These are phyloP conservation scores for Xylariaceae sp. DNA, from an alignment of 2,329 filamentous ascomycete species.

Conservation along the genomic window DNA sequence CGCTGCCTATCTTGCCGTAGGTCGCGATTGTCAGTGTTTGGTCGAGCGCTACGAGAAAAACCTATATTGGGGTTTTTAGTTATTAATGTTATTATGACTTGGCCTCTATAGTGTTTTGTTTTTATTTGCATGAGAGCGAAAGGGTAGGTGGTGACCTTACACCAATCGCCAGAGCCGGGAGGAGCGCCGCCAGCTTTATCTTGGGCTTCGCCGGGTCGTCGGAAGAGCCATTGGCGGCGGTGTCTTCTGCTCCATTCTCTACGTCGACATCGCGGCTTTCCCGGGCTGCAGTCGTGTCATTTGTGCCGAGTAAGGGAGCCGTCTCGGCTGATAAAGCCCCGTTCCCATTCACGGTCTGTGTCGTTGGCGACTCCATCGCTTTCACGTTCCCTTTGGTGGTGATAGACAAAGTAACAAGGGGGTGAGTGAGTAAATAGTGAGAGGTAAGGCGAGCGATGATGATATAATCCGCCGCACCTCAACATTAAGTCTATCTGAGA, in stretches of 20 bases:
- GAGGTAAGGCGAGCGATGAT: too few species aligned
- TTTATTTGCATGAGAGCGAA: too few species aligned
- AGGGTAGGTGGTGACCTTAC: slow-evolving; percentile 23
- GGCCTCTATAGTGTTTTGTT: too few species aligned
- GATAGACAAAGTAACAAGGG: too few species aligned
- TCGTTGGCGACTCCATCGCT: slow-evolving; percentile 24
- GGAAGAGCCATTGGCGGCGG: slow-evolving; percentile 38
- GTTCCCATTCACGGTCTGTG: slow-evolving; percentile 24
- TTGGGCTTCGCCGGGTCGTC: slow-evolving; percentile 34
- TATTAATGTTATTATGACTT: too few species aligned
- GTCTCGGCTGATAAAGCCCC: slow-evolving; percentile 33
- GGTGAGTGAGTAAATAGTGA: too few species aligned
- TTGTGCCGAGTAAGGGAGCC: slow-evolving; percentile 38
- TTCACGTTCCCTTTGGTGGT: too few species aligned
- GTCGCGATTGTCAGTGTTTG: slow-evolving; percentile 79
- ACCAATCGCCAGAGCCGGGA: slow-evolving; percentile 40
- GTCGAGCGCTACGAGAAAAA: slow-evolving; percentile 76
- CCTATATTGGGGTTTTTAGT: too few species aligned
- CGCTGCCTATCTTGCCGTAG: slow-evolving; percentile 80
- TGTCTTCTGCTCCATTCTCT: slow-evolving; percentile 18
- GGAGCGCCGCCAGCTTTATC: slow-evolving; percentile 36
- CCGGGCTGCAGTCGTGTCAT: too few species aligned
- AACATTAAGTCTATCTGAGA: too few species aligned
- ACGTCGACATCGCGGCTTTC: slow-evolving; percentile 34
- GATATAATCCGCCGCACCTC: too few species aligned